A percentile compares a stretch with the other conserved stretches of the same genome.
Conservation (phyloP, 331 rosid species). For the Acacia concinna region DNA sequence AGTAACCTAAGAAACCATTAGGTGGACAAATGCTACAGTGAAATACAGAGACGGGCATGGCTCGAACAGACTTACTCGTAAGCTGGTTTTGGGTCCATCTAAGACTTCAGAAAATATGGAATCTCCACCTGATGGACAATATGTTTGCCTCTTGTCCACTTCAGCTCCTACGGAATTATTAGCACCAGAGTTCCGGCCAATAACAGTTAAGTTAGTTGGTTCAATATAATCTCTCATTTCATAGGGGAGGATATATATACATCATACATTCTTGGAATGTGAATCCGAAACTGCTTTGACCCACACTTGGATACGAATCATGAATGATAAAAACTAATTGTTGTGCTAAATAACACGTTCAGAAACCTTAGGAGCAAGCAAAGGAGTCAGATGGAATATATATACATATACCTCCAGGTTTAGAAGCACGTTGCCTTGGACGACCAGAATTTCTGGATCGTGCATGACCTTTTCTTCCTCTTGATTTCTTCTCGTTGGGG, state of each 20-base stretch:
- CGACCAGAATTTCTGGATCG: not conserved
- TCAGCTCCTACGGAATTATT: not conserved
- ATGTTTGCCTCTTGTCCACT: slow-evolving; percentile 24
- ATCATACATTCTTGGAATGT: not conserved
- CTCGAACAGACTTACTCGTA: slow-evolving; percentile 34
- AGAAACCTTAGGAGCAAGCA: not conserved
- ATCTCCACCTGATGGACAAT: not conserved
- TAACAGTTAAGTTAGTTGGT: not conserved
- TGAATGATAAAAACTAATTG: not conserved
- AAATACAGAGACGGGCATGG: not conserved
- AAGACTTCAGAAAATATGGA: not conserved
- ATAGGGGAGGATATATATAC: not conserved
- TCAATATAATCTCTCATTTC: not conserved
- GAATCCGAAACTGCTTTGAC: not conserved
- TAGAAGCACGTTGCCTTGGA: not conserved
- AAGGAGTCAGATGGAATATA: not conserved
- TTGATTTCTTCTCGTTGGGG: slow-evolving; percentile 13
- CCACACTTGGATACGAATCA: not conserved
- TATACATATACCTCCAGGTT: not conserved
- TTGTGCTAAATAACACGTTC: not conserved
- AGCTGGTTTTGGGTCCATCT: not conserved
- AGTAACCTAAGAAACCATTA: not conserved
- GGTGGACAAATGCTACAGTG: not conserved
- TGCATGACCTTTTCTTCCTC: slow-evolving; percentile 1
- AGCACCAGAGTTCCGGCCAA: slow-evolving; percentile 4